These are phyloP conservation scores for grape (Vitis vinifera) DNA, from an alignment of 164 flowering plant species.

Conservation along the genomic window ASM3070453v1 NC_081822.1:3733501-3734000, in stretches of 20 bases:
- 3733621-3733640: constrained; percentile 91
- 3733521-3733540: no score
- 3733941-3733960: background rate
- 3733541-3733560: background rate
- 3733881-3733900: background rate
- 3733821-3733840: background rate
- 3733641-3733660: constrained; percentile 90
- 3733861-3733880: no score
- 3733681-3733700: constrained; percentile 80
- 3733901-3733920: background rate
- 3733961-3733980: no score
- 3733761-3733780: background rate
- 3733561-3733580: background rate
- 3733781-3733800: background rate
- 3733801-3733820: background rate
- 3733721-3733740: constrained; percentile 80
- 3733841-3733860: no score
- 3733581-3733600: constrained; percentile 24
- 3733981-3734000: no score
- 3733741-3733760: constrained; percentile 76
- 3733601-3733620: constrained; percentile 96
- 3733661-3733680: constrained; percentile 86
- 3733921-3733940: background rate
- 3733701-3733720: constrained; percentile 87
- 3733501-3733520: no score